These are phyloP conservation scores for Magnusiomyces tetraspermus DNA, from an alignment of 1,139 yeast genomes.

Conservation along the genomic window DNA sequence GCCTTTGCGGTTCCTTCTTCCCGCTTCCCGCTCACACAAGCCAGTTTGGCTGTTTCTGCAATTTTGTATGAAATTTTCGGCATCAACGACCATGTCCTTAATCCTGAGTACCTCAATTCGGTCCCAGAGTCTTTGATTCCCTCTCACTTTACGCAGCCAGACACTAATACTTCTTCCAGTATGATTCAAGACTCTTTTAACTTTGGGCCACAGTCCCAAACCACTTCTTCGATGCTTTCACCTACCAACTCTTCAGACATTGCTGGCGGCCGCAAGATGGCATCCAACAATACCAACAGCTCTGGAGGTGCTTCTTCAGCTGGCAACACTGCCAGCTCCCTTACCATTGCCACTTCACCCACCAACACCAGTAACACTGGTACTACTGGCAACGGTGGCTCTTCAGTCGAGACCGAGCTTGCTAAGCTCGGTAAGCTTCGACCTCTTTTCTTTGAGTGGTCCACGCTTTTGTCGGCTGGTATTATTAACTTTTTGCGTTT, in stretches of 20 bases:
- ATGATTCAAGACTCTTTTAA: background rate
- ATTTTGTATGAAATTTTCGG: conserved; percentile 33
- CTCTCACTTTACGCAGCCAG: conserved; percentile 17
- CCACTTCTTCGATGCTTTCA: conserved; percentile 12
- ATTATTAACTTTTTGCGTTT: conserved; percentile 50
- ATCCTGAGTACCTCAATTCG: conserved; percentile 7
- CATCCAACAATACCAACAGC: conserved; percentile 8
- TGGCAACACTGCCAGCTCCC: conserved; percentile 7
- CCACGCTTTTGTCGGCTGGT: conserved; percentile 45
- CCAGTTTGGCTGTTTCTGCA: conserved; percentile 29
- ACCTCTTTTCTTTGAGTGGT: conserved; percentile 46
- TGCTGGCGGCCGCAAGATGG: conserved; percentile 5
- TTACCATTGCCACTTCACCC: conserved; percentile 11
- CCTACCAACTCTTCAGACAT: conserved; percentile 11
- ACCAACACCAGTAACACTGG: conserved; percentile 9
- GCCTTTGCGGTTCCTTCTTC: conserved; percentile 22
- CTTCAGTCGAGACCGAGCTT: conserved; percentile 24
- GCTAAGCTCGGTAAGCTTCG: conserved; percentile 31
- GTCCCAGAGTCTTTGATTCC: conserved; percentile 21
- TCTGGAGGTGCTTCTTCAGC: conserved; percentile 12
- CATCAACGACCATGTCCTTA: conserved; percentile 16
- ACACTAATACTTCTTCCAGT: background rate
- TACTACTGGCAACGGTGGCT: conserved; percentile 10
- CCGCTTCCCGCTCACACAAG: conserved; percentile 33
- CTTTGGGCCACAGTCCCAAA: conserved; percentile 1